These are phyloP conservation scores for Sugiyamaella japonica DNA, from an alignment of 1,139 yeast species.

Conservation along the genomic window DNA sequence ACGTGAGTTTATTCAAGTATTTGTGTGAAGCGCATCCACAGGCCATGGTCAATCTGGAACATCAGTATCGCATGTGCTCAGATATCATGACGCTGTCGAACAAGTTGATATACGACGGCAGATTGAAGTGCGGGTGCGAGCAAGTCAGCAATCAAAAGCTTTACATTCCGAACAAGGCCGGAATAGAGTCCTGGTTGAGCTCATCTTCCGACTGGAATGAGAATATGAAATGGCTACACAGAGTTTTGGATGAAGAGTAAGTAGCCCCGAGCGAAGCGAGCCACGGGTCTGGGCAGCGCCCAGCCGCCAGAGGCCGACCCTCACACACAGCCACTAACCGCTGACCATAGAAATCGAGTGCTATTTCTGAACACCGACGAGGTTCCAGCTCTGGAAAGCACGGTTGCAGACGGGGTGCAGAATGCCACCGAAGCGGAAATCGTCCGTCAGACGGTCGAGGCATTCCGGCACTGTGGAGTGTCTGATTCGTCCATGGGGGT, in stretches of 20 bases:
- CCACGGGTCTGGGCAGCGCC: too few species aligned
- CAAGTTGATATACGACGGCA: conserved; percentile 70
- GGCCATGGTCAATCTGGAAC: conserved; percentile 68
- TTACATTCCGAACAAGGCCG: conserved; percentile 45
- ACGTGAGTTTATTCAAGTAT: conserved; percentile 70
- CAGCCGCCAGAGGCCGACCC: too few species aligned
- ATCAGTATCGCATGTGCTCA: conserved; percentile 89
- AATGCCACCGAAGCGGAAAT: conserved; percentile 72
- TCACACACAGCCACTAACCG: background rate
- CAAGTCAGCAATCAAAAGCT: conserved; percentile 60
- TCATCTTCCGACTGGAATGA: background rate
- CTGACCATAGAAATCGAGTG: conserved; percentile 49
- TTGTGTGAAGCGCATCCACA: conserved; percentile 72
- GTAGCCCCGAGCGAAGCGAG: background rate
- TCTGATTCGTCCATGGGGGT: conserved; percentile 66
- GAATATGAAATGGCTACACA: conserved; percentile 47
- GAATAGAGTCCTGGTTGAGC: conserved; percentile 23
- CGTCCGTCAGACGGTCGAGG: conserved; percentile 61
- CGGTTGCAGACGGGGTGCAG: conserved; percentile 63
- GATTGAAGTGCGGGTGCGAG: conserved; percentile 71
- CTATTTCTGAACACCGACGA: conserved; percentile 76
- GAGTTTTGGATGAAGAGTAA: conserved; percentile 45
- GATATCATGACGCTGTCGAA: conserved; percentile 87
- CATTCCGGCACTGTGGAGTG: conserved; percentile 62
- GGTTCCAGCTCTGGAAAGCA: conserved; percentile 59